Base-by-base conservation (phyloP, 805 yeast genomes). In the Wickerhamomyces sydowiorum region DNA sequence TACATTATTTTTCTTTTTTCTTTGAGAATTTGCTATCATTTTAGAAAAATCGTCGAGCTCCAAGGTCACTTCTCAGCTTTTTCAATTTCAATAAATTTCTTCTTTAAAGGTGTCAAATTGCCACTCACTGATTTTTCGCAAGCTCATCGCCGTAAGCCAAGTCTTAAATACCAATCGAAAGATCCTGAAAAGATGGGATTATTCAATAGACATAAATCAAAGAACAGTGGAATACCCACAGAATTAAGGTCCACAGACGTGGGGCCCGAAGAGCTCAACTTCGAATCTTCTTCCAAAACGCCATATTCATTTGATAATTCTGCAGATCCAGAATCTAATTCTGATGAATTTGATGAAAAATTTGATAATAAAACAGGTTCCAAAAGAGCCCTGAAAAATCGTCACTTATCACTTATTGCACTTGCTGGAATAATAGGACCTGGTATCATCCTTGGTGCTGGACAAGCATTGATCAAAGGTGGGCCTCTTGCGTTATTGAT, bases 371-470 rank as follows among this genome's bases (percentile, higher is more conserved):
- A 40, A 8, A 59, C 69, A 9, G 64, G 69, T 14, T 59, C 73
- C 22, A 72, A 70, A 42, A 61, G 75, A 47, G 73, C 65, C 7
- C 59, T 76, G 21, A 76, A 75, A 47, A 73, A 75, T 46, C 61
- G 80, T 42, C 80, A 75, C 50, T 63, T 75, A 24, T 68, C 78
- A 3, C 53, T 76, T 37, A 66, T 76, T 39, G 78, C 78, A 1
- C 52, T 76, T 10, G 78, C 80, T 21, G 82, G 82, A 30, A 71
- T 78, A 34, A 75, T 78, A 46, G 84, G 84, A 0, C 83, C 83
- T 0, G 83, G 83, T 45, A 73, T 73, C 34, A 61, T 76, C 31
- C 67, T 78, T 7, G 77, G 79, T 40, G 72, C 80, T 37, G 78
- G 80, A 9, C 54, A 65, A 14, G 78, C 80, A 1, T 57, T 78